These are phyloP conservation scores for Axilococcus clingmanii DNA, from an alignment of 139 green algal species.

Conservation along the genomic window DNA sequence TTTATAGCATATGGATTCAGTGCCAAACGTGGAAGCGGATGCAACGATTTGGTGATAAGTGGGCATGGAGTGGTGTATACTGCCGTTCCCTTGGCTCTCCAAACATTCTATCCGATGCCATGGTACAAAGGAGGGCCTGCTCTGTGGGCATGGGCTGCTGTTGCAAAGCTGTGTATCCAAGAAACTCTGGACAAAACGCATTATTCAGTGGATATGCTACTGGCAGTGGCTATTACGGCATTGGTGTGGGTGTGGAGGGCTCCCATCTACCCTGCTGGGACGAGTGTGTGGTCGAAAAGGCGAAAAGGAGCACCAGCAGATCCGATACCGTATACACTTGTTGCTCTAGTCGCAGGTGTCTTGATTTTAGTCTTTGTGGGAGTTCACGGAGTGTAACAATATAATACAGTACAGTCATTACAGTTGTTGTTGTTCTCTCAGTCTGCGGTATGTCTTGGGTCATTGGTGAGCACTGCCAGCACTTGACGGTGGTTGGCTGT, in stretches of 20 bases:
- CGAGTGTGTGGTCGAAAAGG: neutral
- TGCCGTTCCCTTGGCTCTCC: slow-evolving; percentile 41
- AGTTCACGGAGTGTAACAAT: slow-evolving; percentile 16
- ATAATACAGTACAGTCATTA: too few relatives aligned
- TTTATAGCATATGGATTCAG: slow-evolving; percentile 43
- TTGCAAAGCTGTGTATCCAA: slow-evolving; percentile 25
- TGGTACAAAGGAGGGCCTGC: neutral
- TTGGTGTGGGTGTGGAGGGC: slow-evolving; percentile 57
- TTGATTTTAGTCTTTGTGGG: slow-evolving; percentile 26
- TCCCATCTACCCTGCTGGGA: slow-evolving; percentile 41
- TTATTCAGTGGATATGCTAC: slow-evolving; percentile 68
- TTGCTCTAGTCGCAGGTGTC: slow-evolving; percentile 15
- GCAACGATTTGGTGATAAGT: slow-evolving; percentile 68
- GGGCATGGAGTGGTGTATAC: slow-evolving; percentile 62
- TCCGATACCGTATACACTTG: slow-evolving; percentile 12
- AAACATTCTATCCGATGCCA: slow-evolving; percentile 42
- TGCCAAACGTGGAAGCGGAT: slow-evolving; percentile 52
- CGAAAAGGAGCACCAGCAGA: slow-evolving; percentile 8
- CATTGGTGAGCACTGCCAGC: too few relatives aligned
- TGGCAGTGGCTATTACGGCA: slow-evolving; percentile 57
- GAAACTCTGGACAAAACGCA: slow-evolving; percentile 19
- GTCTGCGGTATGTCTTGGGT: too few relatives aligned
- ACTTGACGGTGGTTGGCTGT: too few relatives aligned
- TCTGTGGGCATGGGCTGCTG: slow-evolving; percentile 8
- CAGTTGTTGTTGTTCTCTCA: too few relatives aligned